phyloP scores from a whole-genome alignment of 331 rosid genomes.

The Prunus yedoensis region DNA sequence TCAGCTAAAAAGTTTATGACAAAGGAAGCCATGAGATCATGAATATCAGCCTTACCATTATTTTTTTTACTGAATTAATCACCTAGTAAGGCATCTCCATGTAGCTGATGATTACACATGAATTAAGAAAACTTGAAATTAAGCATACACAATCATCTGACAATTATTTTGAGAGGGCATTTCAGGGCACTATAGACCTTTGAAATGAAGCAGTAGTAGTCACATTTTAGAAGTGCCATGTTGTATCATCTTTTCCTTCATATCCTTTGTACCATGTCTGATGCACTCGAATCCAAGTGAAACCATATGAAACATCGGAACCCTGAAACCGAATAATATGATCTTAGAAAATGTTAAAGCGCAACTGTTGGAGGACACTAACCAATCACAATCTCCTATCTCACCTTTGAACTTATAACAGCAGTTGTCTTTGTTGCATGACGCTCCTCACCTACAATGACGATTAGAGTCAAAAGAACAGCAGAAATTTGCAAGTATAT shows the following conservation, averaged over 20 bases:
- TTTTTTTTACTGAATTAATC: not conserved
- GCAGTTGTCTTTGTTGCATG: constrained; percentile 32
- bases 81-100: not conserved
- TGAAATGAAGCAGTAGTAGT: not conserved
- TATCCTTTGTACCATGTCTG: constrained; percentile 54
- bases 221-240: constrained; percentile 39
- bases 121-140: not conserved
- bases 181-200: constrained; percentile 7
- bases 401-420: constrained; percentile 61
- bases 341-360: constrained; percentile 29
- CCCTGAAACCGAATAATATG: constrained; percentile 52
- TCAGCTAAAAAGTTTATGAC: not conserved
- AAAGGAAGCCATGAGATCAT: not conserved
- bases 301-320: constrained; percentile 30
- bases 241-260: constrained; percentile 28
- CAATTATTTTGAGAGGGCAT: constrained; percentile 5
- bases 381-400: constrained; percentile 6
- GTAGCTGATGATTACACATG: constrained; percentile 1
- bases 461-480: constrained; percentile 6
- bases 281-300: constrained; percentile 65
- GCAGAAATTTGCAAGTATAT: not conserved
- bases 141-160: not conserved
- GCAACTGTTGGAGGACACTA: not conserved
- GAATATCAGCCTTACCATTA: not conserved
- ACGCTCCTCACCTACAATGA: constrained; percentile 51